These are phyloP conservation scores for Diophrys appendiculata DNA, from an alignment of 73 alveolate species.

Conservation along the genomic window DNA sequence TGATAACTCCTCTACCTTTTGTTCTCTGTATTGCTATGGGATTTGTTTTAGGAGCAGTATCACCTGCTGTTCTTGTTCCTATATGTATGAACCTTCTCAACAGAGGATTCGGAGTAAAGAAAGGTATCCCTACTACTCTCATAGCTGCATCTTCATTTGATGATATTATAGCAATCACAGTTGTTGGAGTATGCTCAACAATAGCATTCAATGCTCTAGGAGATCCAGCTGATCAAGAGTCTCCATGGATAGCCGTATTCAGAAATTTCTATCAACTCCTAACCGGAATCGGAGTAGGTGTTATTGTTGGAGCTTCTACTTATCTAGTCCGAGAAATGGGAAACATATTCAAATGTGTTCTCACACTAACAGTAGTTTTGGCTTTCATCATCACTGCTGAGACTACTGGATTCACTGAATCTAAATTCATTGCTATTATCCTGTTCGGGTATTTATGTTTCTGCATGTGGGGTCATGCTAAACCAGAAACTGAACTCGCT, in stretches of 20 bases:
- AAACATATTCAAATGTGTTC: constrained; percentile 4
- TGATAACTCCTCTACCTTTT: constrained; percentile 24
- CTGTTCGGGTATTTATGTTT: constrained; percentile 50
- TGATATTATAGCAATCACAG: constrained; percentile 42
- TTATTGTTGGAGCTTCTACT: constrained; percentile 12
- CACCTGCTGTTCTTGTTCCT: constrained; percentile 60
- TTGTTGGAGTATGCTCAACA: constrained; percentile 20
- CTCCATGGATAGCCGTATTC: neutral
- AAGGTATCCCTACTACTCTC: constrained; percentile 37
- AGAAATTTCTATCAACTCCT: neutral
- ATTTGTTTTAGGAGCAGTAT: constrained; percentile 27
- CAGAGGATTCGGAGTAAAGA: constrained; percentile 24
- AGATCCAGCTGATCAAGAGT: neutral
- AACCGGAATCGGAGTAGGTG: constrained; percentile 24
- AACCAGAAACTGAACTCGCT: constrained; percentile 44
- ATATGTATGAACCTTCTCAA: constrained; percentile 17
- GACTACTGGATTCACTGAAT: constrained; percentile 12
- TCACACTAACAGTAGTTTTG: constrained; percentile 3
- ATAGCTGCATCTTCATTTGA: constrained; percentile 57
- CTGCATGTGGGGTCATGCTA: constrained; percentile 46
- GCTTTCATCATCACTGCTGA: constrained; percentile 26
- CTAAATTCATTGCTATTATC: constrained; percentile 39
- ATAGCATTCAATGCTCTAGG: constrained; percentile 20
- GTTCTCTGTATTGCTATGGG: constrained; percentile 41
- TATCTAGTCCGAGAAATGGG: neutral